Percentiles rank a stretch among this genome's conserved stretches.
Evolutionary conservation across 306 rosid species (phyloP).

Genomic region (Luffa aegyptiaca): DNA sequence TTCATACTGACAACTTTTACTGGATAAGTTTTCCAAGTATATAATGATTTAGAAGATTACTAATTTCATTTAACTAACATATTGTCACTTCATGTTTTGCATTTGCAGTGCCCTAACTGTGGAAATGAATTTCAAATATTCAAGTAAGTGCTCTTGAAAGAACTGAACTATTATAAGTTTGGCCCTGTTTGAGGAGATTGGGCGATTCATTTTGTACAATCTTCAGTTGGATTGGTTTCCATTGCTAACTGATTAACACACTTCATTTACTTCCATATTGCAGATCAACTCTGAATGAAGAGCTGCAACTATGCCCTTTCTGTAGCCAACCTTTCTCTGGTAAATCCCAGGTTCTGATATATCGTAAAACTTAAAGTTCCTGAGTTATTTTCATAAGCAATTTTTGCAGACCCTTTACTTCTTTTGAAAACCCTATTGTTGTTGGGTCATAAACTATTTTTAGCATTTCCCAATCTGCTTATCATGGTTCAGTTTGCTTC

Average conservation of each 20-base stretch:
- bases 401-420: background rate
- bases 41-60: background rate
- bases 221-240: background rate
- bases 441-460: background rate
- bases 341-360: constrained; percentile 8
- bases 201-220: background rate
- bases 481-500: background rate
- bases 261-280: constrained; percentile 7
- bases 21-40: background rate
- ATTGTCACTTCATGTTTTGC: background rate
- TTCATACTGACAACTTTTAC: background rate
- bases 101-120: constrained; percentile 90
- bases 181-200: constrained; percentile 8
- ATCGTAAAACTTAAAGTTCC: background rate
- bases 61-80: background rate
- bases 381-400: background rate
- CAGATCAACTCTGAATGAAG: constrained; percentile 76
- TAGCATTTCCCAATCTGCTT: background rate
- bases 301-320: constrained; percentile 79
- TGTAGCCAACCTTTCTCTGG: constrained; percentile 94
- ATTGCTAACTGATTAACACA: background rate
- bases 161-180: background rate
- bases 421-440: background rate
- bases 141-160: constrained; percentile 54
- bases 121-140: constrained; percentile 90